Conservation (phyloP, 257 asterid species). For the Linderniella brevidens region DNA sequence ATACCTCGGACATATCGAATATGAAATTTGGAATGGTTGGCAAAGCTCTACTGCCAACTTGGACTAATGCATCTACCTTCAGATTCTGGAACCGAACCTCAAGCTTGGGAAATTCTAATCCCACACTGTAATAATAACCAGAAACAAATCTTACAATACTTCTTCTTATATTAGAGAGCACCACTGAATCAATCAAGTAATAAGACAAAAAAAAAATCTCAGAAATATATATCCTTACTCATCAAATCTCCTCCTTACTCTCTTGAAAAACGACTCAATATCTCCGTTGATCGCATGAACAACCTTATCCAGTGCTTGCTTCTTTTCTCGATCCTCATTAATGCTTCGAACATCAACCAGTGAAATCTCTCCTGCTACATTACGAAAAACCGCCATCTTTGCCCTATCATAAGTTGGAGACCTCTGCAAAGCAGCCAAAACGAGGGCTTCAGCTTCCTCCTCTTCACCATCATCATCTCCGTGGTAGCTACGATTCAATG, state of each 20-base stretch:
- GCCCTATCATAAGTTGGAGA: conserved; percentile 63
- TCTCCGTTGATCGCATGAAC: conserved; percentile 36
- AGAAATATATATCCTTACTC: conserved; percentile 28
- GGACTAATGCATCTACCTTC: conserved; percentile 47
- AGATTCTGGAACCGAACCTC: conserved; percentile 54
- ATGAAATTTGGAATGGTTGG: conserved; percentile 65
- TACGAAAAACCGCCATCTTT: conserved; percentile 32
- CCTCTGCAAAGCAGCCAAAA: conserved; percentile 51
- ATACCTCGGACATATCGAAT: conserved; percentile 59
- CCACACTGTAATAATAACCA: conserved; percentile 25
- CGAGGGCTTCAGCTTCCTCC: conserved; percentile 45
- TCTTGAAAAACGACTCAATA: conserved; percentile 32
- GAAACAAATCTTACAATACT: too few relatives aligned
- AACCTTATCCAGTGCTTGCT: conserved; percentile 39
- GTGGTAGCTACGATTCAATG: conserved; percentile 7
- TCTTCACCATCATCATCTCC: not conserved
- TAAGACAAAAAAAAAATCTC: not conserved
- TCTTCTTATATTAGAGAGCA: too few relatives aligned
- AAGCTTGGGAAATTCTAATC: conserved; percentile 49
- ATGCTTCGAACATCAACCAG: conserved; percentile 41
- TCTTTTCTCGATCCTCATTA: conserved; percentile 25
- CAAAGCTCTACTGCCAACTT: conserved; percentile 60
- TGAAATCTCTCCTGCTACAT: conserved; percentile 35
- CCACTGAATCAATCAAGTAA: not conserved
- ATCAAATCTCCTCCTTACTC: conserved; percentile 70